Evolutionary conservation across 345 rosid species (phyloP), one percentile per base, ranked within the genome.

Genomic region (Kernera saxatilis): DNA sequence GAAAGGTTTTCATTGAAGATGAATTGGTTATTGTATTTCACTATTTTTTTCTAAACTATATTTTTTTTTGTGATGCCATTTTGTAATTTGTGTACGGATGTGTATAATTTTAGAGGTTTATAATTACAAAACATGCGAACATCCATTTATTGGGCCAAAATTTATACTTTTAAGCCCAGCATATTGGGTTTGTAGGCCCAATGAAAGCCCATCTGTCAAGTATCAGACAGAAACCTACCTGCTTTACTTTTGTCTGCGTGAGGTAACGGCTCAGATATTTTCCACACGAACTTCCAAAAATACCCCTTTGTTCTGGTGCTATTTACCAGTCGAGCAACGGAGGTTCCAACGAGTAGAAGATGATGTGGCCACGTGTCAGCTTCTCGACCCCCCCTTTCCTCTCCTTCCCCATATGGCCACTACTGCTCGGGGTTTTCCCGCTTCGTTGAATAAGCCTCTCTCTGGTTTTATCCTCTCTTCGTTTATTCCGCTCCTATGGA

Each of bases 281-380:
- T 51, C 60, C 5, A 49, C 11, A 0, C 0, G 0, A 50, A 18
- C 8, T 61, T 1, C 75, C 80, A 19, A 66, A 11, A 44, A n/a
- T 12, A 29, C 63, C 74, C 82, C 6, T 60, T 0, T 0, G 0
- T 1, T 2, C 4, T 8, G 9, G 19, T 0, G 7, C 17, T 27
- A 9, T 58, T 63, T 13, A 58, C 74, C 36, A n/a, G 2, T 6
- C 6, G 14, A 0, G 3, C 22, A 60, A 61, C 69, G 78, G 78
- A 74, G 73, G 68, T 74, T 67, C 54, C 48, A 74, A 76, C 79
- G 79, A 76, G 71, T 35, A 55, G 75, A 72, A 81, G 90, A 84
- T 73, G 87, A 79, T 43, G 63, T 13, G 79, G 79, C 85, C 84
- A 86, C 97, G 95, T 90, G 93, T 87, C 85, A 52, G 1, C 2